Percentiles rank a stretch among this genome's conserved stretches.
phyloP scores from a whole-genome alignment of 2,329 filamentous ascomycete genomes.

The Colletotrichum salicis region DNA sequence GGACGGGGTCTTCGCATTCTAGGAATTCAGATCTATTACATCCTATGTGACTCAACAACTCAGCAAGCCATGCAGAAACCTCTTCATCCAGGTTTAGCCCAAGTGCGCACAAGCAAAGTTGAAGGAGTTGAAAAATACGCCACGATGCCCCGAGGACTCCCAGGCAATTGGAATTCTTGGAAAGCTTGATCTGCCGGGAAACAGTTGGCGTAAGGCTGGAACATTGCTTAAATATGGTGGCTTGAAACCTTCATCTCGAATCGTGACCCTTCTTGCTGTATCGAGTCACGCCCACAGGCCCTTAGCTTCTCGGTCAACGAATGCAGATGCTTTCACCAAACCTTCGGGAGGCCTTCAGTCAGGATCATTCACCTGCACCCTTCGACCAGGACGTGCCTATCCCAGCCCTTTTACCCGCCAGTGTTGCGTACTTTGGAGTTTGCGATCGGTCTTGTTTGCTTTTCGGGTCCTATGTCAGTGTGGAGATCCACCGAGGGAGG shows the following conservation, averaged over 20 bases:
- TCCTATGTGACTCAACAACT: neutral
- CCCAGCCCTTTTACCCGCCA: neutral
- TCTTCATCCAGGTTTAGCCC: neutral
- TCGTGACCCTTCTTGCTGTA: neutral
- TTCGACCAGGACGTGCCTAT: neutral
- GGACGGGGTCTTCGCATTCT: neutral
- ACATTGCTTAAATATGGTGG: neutral
- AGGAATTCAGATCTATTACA: too few relatives aligned
- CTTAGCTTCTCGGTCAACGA: too few relatives aligned
- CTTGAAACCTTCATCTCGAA: neutral
- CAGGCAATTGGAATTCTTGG: neutral
- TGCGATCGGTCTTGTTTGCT: neutral
- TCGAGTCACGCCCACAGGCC: too few relatives aligned
- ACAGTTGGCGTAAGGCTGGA: slow-evolving; percentile 16
- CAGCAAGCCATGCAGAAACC: neutral
- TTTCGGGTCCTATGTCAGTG: neutral
- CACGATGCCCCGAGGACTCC: neutral
- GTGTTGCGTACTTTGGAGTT: neutral
- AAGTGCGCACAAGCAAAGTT: neutral
- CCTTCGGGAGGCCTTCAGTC: too few relatives aligned
- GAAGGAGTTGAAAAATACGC: neutral
- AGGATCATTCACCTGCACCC: neutral
- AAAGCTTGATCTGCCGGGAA: slow-evolving; percentile 9
- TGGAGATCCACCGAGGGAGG: neutral
- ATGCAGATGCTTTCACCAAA: too few relatives aligned